Evolutionary conservation across 352 stramenopile species (phyloP).

Genomic region (Pythium vanterpoolii): DNA sequence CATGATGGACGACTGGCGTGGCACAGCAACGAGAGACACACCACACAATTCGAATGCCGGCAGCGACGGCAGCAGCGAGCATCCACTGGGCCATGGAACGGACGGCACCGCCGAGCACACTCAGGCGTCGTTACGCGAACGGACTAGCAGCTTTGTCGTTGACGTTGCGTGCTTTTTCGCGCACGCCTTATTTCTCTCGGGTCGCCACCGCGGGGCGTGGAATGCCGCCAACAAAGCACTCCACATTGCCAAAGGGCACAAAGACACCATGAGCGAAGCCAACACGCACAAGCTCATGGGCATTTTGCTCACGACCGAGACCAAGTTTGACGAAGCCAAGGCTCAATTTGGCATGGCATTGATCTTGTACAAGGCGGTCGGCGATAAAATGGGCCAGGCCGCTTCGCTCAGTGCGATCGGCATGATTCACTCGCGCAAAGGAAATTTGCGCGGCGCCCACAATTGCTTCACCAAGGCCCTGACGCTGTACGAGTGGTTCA

Average conservation of each 20-base stretch:
- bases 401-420: constrained; percentile 72
- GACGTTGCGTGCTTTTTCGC: constrained; percentile 75
- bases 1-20: constrained; percentile 64
- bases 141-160: constrained; percentile 51
- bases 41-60: too few relatives aligned
- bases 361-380: constrained; percentile 71
- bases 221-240: constrained; percentile 70
- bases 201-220: constrained; percentile 66
- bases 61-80: not conserved
- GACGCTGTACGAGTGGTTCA: constrained; percentile 82
- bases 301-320: constrained; percentile 74
- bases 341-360: constrained; percentile 72
- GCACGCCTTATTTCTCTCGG: constrained; percentile 69
- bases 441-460: constrained; percentile 69
- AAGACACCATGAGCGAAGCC: constrained; percentile 58
- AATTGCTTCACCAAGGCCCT: constrained; percentile 80
- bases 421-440: constrained; percentile 80
- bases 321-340: constrained; percentile 81
- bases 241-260: constrained; percentile 74
- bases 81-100: not conserved
- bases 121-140: constrained; percentile 30
- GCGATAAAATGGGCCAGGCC: constrained; percentile 74
- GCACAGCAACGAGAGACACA: not conserved
- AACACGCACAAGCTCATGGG: constrained; percentile 80
- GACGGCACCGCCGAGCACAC: not conserved